Base-by-base conservation (phyloP, 1,139 yeast species). In the Sugiyamaella xylanicola region DNA sequence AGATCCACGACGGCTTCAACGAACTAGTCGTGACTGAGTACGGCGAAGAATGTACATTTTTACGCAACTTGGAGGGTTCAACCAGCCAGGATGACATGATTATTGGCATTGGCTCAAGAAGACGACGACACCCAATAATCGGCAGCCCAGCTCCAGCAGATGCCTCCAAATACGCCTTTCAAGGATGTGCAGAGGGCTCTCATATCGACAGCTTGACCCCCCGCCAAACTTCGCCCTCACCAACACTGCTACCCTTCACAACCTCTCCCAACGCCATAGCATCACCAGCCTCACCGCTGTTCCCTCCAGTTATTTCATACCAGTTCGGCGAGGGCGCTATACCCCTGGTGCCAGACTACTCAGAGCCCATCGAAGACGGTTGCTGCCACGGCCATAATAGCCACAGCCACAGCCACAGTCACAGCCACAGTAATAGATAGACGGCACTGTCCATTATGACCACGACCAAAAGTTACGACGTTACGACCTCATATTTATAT, bases 291-390 rank as follows among this genome's bases (percentile, higher is more conserved):
- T 29, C 29, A 11, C 47, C 36, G 4, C 49, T 64, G 46, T 64
- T 64, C 50, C 68, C 68, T 17, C 65, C 67, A 1, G 60, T 64
- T 20, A 49, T 60, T 20, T 44, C 61, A 4, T 39, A 55, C 39
- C 67, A 64, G 53, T 64, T 64, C 48, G 57, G 56, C 29, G 59
- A 59, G 35, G 57, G 56, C 7, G 64, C 65, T 9, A 58, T 64
- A 29, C 67, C 68, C 7, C 57, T 64, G 29, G 55, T 60, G 11
- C 67, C 68, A n/a, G 68, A 64, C 56, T 62, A 47, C 36, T 57
- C 64, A 5, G 35, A 56, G 43, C 51, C 59, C 25, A 50, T 50
- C n/a, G 42, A 36, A 13, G 43, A 46, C 13, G 15, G 15, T n/a
- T 8, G 37, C 37, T 4, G 15, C 15, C 4, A 15, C 15, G 4